Evolutionary conservation across 129 eudicot species (phyloP), one percentile per base, ranked within the genome.

Genomic region (Rutidosis leptorrhynchoides): DNA sequence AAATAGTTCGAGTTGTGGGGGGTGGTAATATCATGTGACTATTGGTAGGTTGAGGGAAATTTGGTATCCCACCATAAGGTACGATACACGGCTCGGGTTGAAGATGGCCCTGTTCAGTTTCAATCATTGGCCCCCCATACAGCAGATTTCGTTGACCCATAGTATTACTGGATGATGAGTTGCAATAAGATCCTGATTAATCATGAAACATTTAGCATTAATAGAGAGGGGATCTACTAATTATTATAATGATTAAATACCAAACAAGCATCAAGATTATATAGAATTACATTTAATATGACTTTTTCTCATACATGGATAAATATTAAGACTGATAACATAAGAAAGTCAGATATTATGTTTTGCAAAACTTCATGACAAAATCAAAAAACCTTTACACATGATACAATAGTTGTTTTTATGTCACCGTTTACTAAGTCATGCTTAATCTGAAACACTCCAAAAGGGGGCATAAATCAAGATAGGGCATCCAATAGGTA

Each of bases 121-220:
- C 90, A 24, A 65, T 74, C 62, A 87, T 84, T 63, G 83, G 88
- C 70, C 81, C 77, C 69, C 64, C 79, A 76, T 82, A 86, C 21
- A 65, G 43, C 81, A 80, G 84, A 65, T 84, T 87, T 42, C 90
- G 82, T 64, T 87, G 95, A 52, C 89, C 91, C 95, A 90, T 90
- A n/a, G n/a, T n/a, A 64, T 67, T 75, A 51, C 66, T 30, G 37
- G 30, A 63, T 56, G 68, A 54, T 33, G 27, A 58, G 12, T 70
- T 66, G 81, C 67, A n/a, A 71, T 23, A 7, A 60, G 64, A 74
- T 68, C 82, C 96, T 89, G 78, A 25, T 62, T 21, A 69, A 61
- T 51, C 25, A 19, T 35, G 32, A 28, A 68, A 77, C 7, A 28
- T 5, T 46, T 65, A 65, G 49, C 40, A n/a, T 65, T 12, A 16